phyloP scores from a whole-genome alignment of 495 filamentous ascomycete genomes.

The Halenospora varia region DNA sequence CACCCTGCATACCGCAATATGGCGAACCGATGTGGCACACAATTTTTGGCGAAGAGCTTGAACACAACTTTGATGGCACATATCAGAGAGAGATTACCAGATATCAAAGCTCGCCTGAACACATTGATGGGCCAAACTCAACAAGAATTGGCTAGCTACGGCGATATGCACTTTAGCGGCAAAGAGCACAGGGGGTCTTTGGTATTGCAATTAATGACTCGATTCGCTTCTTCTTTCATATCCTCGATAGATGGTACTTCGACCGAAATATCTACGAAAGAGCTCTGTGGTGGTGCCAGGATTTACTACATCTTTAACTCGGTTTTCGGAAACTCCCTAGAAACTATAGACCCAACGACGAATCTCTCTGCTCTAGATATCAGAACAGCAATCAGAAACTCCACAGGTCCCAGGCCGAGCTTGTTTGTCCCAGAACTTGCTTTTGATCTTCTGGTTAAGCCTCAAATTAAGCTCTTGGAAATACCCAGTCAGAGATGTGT shows the following conservation, averaged over 20 bases:
- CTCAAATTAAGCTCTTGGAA: conserved; percentile 95
- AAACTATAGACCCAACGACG: conserved; percentile 90
- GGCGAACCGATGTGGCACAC: conserved; percentile 88
- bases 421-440: conserved; percentile 96
- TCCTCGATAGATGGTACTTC: conserved; percentile 98
- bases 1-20: conserved; percentile 98
- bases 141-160: conserved; percentile 96
- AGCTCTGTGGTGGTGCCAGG: conserved; percentile 91
- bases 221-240: conserved; percentile 96
- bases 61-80: conserved; percentile 94
- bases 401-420: conserved; percentile 91
- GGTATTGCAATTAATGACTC: conserved; percentile 96
- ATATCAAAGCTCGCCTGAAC: conserved; percentile 97
- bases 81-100: conserved; percentile 90
- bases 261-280: conserved; percentile 97
- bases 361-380: conserved; percentile 97
- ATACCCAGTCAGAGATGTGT: conserved; percentile 95
- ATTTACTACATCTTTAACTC: conserved; percentile 99
- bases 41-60: conserved; percentile 90
- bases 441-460: conserved; percentile 96
- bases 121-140: conserved; percentile 99
- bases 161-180: conserved; percentile 95
- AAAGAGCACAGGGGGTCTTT: conserved; percentile 94
- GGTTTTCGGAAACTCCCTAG: conserved; percentile 94
- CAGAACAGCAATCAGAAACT: conserved; percentile 96